Evolutionary conservation across 805 yeast species (phyloP).

Genomic region (Saccharomycopsis malanga): DNA sequence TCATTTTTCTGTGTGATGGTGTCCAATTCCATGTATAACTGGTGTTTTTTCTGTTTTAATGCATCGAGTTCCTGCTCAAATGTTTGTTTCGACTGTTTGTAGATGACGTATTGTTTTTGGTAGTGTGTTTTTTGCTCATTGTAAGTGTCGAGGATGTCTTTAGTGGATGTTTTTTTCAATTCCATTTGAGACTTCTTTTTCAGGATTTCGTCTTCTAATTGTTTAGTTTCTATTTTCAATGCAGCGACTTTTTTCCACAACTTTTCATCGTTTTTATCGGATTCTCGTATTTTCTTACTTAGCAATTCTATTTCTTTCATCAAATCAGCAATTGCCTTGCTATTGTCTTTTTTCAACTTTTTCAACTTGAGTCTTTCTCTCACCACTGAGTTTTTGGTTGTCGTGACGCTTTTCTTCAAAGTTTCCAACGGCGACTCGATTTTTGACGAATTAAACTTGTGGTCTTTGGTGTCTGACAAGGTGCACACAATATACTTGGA

Average conservation of each 20-base stretch:
- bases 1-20: conserved; percentile 10
- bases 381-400: conserved; percentile 52
- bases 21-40: conserved; percentile 4
- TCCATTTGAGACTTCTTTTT: conserved; percentile 4
- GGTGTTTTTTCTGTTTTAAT: background rate
- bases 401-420: conserved; percentile 54
- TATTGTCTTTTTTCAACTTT: conserved; percentile 50
- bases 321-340: conserved; percentile 43
- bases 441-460: conserved; percentile 4
- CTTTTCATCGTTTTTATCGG: conserved; percentile 51
- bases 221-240: conserved; percentile 33
- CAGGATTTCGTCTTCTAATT: conserved; percentile 10
- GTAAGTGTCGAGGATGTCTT: background rate
- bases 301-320: conserved; percentile 51
- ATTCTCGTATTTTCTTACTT: conserved; percentile 39
- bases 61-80: conserved; percentile 1
- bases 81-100: background rate
- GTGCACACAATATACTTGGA: conserved; percentile 18
- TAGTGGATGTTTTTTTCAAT: background rate
- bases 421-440: conserved; percentile 51
- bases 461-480: background rate
- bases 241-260: conserved; percentile 45
- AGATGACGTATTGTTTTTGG: conserved; percentile 1
- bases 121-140: background rate
- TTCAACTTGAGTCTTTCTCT: conserved; percentile 53